Evolutionary conservation across 352 stramenopile genomes (phyloP).

Genomic region (Pythium volutum): DNA sequence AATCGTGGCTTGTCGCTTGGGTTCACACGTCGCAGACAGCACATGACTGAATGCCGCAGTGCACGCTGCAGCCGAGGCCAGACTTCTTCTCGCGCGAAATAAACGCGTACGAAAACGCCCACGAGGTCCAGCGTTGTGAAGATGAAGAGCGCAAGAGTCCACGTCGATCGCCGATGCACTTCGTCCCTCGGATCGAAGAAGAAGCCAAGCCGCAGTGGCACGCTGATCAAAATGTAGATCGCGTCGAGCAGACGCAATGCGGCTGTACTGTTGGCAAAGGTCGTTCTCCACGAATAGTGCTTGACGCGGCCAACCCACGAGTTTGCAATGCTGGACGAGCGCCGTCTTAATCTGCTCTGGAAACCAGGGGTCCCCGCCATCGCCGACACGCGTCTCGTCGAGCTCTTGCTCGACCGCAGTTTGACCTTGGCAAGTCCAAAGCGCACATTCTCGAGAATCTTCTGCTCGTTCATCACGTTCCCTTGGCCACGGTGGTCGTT

Average conservation of each 20-base stretch:
- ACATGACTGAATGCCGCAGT: background rate
- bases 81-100: constrained; percentile 5
- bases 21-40: constrained; percentile 15
- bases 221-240: constrained; percentile 29
- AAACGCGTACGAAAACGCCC: background rate
- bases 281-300: background rate
- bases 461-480: constrained; percentile 15
- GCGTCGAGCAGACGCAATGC: constrained; percentile 27
- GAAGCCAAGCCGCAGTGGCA: constrained; percentile 36
- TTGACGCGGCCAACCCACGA: constrained; percentile 2
- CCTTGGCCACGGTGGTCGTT: constrained; percentile 10
- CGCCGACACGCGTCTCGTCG: background rate
- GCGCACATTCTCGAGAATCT: constrained; percentile 22
- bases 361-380: background rate
- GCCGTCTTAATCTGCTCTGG: background rate
- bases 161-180: background rate
- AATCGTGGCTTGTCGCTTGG: constrained; percentile 12
- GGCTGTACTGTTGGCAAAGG: background rate
- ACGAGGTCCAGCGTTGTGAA: constrained; percentile 30
- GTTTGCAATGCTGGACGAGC: background rate
- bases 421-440: constrained; percentile 21
- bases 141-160: constrained; percentile 25
- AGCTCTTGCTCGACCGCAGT: constrained; percentile 10
- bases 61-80: constrained; percentile 1
- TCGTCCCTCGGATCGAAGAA: constrained; percentile 42